Percentiles rank a stretch among this genome's conserved stretches.
Evolutionary conservation across 2,329 filamentous ascomycete species (phyloP).

Genomic region (Fusarium tjaetaba): DNA sequence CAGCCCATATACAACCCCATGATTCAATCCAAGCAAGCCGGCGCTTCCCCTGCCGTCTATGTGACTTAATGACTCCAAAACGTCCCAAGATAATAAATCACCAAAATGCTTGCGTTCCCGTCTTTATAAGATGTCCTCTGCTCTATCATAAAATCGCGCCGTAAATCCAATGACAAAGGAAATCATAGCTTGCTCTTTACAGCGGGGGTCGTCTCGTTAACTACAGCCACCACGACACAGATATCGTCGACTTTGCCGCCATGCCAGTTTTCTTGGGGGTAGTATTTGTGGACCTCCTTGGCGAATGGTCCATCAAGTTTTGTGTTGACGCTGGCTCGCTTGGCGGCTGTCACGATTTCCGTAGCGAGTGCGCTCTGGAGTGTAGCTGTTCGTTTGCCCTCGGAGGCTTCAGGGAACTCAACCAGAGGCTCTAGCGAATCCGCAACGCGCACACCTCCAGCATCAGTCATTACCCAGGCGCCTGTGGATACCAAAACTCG

Average conservation of each 20-base stretch:
- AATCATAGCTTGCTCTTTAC: constrained; percentile 50
- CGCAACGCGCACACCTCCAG: constrained; percentile 70
- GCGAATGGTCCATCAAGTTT: constrained; percentile 92
- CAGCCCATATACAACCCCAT: constrained; percentile 33
- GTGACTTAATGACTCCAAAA: constrained; percentile 41
- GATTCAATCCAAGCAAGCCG: constrained; percentile 31
- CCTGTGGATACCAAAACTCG: constrained; percentile 76
- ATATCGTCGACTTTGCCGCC: constrained; percentile 98
- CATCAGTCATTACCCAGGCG: constrained; percentile 74
- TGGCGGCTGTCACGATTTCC: constrained; percentile 83
- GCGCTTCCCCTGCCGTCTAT: constrained; percentile 27
- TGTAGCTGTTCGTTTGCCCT: constrained; percentile 54
- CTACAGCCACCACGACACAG: constrained; percentile 82
- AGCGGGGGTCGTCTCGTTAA: constrained; percentile 67
- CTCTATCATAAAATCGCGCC: constrained; percentile 40
- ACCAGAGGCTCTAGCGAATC: constrained; percentile 64
- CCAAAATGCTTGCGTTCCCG: constrained; percentile 41
- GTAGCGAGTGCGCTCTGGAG: constrained; percentile 83
- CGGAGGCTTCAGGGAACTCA: constrained; percentile 40
- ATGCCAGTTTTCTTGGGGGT: constrained; percentile 85
- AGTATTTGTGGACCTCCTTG: constrained; percentile 89
- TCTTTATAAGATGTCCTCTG: constrained; percentile 39
- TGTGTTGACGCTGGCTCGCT: constrained; percentile 82
- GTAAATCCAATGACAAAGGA: constrained; percentile 19
- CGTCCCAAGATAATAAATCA: constrained; percentile 35